Evolutionary conservation across 805 yeast species (phyloP).

Genomic region (Torulaspora gathmanii): DNA sequence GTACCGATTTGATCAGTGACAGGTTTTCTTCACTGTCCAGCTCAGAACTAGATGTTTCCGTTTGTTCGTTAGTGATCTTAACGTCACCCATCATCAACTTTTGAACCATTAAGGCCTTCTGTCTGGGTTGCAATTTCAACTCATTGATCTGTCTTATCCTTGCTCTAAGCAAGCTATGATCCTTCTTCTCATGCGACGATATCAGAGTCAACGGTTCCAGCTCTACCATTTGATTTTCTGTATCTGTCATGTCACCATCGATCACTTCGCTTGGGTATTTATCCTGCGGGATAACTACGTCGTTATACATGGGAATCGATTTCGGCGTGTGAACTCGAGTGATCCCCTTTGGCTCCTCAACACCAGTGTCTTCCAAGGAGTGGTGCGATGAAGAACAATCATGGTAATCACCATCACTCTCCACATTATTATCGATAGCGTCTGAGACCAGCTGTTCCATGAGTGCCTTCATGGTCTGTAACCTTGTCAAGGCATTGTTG

Average conservation of each 20-base stretch:
- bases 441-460: conserved; percentile 32
- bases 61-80: conserved; percentile 13
- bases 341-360: conserved; percentile 54
- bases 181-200: conserved; percentile 14
- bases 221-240: background rate
- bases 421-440: conserved; percentile 32
- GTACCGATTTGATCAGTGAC: conserved; percentile 32
- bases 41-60: conserved; percentile 19
- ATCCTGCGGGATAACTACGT: conserved; percentile 48
- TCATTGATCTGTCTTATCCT: conserved; percentile 19
- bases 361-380: conserved; percentile 4
- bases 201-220: conserved; percentile 11
- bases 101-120: conserved; percentile 43
- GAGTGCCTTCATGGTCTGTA: conserved; percentile 39
- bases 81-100: conserved; percentile 66
- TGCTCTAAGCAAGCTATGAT: conserved; percentile 14
- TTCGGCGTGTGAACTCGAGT: conserved; percentile 45
- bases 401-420: conserved; percentile 39
- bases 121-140: conserved; percentile 14
- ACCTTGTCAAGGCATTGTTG: conserved; percentile 48
- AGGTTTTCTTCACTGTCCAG: conserved; percentile 34
- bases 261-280: conserved; percentile 25
- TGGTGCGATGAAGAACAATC: conserved; percentile 12
- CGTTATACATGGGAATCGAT: conserved; percentile 47
- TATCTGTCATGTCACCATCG: background rate